Evolutionary conservation across 2,329 filamentous ascomycete species (phyloP), one percentile per base, ranked within the genome.

Genomic region (Monosporascus sp.): DNA sequence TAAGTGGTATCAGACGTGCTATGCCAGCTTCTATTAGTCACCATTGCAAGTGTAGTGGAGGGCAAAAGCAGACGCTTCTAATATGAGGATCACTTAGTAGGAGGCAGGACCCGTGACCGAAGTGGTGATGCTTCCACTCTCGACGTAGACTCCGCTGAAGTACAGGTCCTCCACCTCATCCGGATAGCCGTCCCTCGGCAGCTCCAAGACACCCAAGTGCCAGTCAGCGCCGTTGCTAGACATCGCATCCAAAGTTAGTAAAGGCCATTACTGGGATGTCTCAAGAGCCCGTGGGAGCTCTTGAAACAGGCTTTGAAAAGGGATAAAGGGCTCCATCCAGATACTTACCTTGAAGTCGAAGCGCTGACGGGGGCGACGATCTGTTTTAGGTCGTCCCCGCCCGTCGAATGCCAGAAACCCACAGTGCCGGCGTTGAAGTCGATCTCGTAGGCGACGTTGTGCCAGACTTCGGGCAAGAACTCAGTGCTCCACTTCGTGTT

Each of bases 381-480:
- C 65, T 81, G 77, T 52, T 70, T 75, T 22, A 90, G 72, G 20
- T 78, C 70, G 37, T 78, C 77, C 16, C 74, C 72, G 37, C 84
- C 86, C 17, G 82, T 85, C 0, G 84, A 88, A 69, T 89, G 84
- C 80, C 85, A 89, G 70, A 89, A 84, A 14, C 79, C 80, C 31
- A 90, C 85, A 5, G 77, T 82, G 59, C 78, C 73, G 40, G 74
- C 78, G 17, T 69, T 70, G 63, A 90, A 91, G 72, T 90, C 80
- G 54, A 89, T 87, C 66, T 85, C 85, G 63, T 89, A 89, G 48
- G 86, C 87, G 62, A 89, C 77, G 66, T 91, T 91, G 68, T 90
- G 86, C 87, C 87, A 90, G 11, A 84, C 80, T 41, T 78, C 81
- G 1, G 85, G 75, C 51, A 75, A 75, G 68, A 86, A 84, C 56